Conservation (phyloP, 2,329 filamentous ascomycete species). For the Lizonia empirigonia region DNA sequence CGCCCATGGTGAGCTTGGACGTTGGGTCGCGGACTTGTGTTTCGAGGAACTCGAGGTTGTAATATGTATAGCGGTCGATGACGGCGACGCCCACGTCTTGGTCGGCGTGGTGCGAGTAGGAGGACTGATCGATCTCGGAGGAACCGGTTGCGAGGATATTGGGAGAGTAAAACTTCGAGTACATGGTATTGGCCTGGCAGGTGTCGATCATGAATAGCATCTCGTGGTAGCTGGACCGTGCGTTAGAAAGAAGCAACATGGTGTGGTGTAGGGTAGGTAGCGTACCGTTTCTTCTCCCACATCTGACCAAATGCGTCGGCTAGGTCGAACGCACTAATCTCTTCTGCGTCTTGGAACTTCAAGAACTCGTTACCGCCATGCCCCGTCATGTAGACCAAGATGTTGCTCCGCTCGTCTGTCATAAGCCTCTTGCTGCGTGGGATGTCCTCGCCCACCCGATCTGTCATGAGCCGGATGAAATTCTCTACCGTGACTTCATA, state of each 20-base stretch:
- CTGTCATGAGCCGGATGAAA: conserved; percentile 93
- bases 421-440: conserved; percentile 91
- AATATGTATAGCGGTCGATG: conserved; percentile 61
- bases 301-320: conserved; percentile 98
- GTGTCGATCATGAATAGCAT: conserved; percentile 99
- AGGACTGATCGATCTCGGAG: conserved; percentile 92
- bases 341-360: conserved; percentile 97
- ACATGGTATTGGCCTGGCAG: conserved; percentile 99
- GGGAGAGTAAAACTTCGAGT: conserved; percentile 95
- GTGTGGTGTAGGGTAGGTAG: background rate
- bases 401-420: conserved; percentile 95
- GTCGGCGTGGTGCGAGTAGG: conserved; percentile 96
- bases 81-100: conserved; percentile 97
- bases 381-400: conserved; percentile 98
- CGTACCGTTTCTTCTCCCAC: conserved; percentile 98
- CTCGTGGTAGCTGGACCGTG: conserved; percentile 77
- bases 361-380: conserved; percentile 97
- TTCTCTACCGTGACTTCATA: conserved; percentile 99
- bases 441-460: conserved; percentile 92
- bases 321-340: conserved; percentile 94
- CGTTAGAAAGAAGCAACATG: conserved; percentile 2
- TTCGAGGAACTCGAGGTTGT: conserved; percentile 77
- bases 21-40: conserved; percentile 83
- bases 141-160: conserved; percentile 99
- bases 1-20: conserved; percentile 87